phyloP scores from a whole-genome alignment of 1,284 basidiomycete species.

The Ustilago cynodontis region DNA sequence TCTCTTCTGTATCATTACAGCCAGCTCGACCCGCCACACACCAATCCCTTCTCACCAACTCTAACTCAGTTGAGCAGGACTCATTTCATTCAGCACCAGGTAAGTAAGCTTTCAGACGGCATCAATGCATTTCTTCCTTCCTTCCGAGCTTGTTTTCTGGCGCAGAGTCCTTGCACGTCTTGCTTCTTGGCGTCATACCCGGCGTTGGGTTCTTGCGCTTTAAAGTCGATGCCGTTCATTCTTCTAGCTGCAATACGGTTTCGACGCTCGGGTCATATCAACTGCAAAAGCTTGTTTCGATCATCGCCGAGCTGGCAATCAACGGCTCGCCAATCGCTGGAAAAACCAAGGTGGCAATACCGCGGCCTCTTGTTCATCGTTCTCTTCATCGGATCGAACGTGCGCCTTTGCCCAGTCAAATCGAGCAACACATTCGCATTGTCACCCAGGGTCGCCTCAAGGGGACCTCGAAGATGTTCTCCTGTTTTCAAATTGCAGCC shows the following conservation, averaged over 20 bases:
- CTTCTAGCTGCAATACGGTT: background rate
- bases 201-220: background rate
- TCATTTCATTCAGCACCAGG: slow-evolving; percentile 18
- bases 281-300: slow-evolving; percentile 20
- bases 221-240: background rate
- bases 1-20: slow-evolving; percentile 18
- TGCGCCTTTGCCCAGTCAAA: no score
- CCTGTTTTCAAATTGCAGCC: no score
- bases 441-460: background rate
- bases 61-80: slow-evolving; percentile 4
- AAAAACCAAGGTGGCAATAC: background rate
- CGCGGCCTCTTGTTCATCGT: background rate
- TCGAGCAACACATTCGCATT: no score
- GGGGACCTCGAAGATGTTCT: background rate
- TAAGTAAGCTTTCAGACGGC: slow-evolving; percentile 26
- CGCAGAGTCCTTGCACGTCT: no score
- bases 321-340: background rate
- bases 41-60: background rate
- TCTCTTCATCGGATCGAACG: no score
- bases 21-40: slow-evolving; percentile 10
- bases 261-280: slow-evolving; percentile 23
- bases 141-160: slow-evolving; percentile 13
- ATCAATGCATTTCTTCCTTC: slow-evolving; percentile 1
- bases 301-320: slow-evolving; percentile 18
- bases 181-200: slow-evolving; percentile 11